Conservation (phyloP, 2,329 filamentous ascomycete species). For the Dothistroma pini region DNA sequence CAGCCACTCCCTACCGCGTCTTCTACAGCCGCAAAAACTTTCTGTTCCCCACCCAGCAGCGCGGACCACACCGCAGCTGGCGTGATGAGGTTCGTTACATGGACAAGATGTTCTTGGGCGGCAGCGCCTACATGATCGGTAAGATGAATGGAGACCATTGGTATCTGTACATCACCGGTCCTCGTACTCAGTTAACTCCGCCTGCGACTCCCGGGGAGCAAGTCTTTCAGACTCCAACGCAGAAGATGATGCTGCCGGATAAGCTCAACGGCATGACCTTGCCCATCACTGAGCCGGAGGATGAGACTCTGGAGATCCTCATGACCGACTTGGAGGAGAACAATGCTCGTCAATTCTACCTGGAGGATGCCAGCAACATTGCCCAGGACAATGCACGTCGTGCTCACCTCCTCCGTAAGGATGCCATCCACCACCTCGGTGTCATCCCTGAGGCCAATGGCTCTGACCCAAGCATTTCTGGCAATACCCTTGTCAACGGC, state of each 20-base stretch:
- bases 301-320: conserved; percentile 70
- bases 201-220: conserved; percentile 67
- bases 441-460: conserved; percentile 53
- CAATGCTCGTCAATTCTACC: conserved; percentile 66
- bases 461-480: conserved; percentile 36
- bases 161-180: conserved; percentile 96
- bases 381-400: conserved; percentile 73
- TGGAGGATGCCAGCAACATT: conserved; percentile 82
- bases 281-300: conserved; percentile 41
- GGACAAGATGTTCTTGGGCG: conserved; percentile 84
- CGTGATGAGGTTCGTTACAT: conserved; percentile 90
- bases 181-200: conserved; percentile 73
- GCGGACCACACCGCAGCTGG: conserved; percentile 94
- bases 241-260: conserved; percentile 57
- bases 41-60: conserved; percentile 90
- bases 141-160: conserved; percentile 99
- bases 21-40: conserved; percentile 99
- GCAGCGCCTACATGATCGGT: conserved; percentile 98
- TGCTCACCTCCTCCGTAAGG: conserved; percentile 60
- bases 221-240: conserved; percentile 55
- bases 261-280: conserved; percentile 38
- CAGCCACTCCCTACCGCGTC: conserved; percentile 87
- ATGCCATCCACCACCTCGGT: conserved; percentile 57
- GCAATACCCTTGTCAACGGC: conserved; percentile 35
- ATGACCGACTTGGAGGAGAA: conserved; percentile 66